Evolutionary conservation across 148 eudicot genomes (phyloP), one percentile per base, ranked within the genome.

Genomic region (Silene latifolia): DNA sequence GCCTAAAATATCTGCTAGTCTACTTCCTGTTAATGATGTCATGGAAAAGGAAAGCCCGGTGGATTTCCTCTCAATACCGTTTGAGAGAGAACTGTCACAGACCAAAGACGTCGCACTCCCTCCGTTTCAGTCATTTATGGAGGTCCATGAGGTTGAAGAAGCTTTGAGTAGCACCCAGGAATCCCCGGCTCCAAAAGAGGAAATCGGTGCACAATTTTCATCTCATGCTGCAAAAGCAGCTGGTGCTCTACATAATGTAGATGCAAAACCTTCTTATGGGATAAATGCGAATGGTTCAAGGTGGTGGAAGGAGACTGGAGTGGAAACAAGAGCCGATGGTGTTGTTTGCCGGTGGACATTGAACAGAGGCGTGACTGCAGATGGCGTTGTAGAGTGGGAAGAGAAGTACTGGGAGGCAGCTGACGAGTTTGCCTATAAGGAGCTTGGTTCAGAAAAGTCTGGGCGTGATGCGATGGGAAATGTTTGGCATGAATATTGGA

Each of bases 321-420:
- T 86, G 2, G 98, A 93, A 67, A 72, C 39, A 77, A 85, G 95
- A 67, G 79, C 91, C 67, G 91, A 93, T 79, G 98, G 98, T 65
- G 92, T 89, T 53, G 69, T 91, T 60, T 93, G 87, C 77, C 85
- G 79, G 73, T 93, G 98, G 98, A 91, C 97, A 19, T 67, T 89
- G 79, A 85, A 81, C 21, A 86, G 98, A 81, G 95, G 94, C 63
- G 91, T 91, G 56, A 88, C 86, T 77, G 90, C 93, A 75, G 93
- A 91, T 77, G 85, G 84, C 67, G 77, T 79, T 35, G 77, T 93
- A 61, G 98, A 93, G 81, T 93, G 97, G 97, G 97, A 93, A 82
- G 90, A 91, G 44, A 93, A 93, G 74, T 91, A 89, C 67, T 93
- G 98, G 98, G 98, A 93, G 83, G 97, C 98, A n/a, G 91, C 97